Base-by-base conservation (phyloP, 139 green algal species). In the Chlorella vulgaris region DNA sequence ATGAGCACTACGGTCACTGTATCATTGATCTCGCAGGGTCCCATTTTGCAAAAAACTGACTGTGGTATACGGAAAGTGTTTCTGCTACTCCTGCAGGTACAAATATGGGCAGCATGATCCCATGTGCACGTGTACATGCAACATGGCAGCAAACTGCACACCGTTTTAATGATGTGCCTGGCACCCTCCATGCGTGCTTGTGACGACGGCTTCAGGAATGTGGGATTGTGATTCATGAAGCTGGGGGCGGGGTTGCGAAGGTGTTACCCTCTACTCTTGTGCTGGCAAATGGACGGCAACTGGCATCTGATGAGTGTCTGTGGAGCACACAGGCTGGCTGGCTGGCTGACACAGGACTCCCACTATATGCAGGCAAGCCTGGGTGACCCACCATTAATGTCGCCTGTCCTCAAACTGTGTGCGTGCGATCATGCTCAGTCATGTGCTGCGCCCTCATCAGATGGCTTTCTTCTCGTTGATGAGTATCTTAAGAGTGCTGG, bases 271-370 rank as follows among this genome's bases (percentile, higher is more conserved):
- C 82, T 0, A 28, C 22, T 24, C 75, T 98, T n/a, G 8, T 74
- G 0, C 66, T 93, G 28, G 50, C 35, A 3, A 80, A 84, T 21
- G 93, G 92, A 0, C 29, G 7, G 4, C 18, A 47, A 2, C 15
- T 89, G 2, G 4, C 50, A 28, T 97, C 95, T 86, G 93, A 98
- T 76, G 93, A 96, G 71, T 96, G 91, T 76, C 80, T 98, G 26
- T 99, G 96, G 96, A 98, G 94, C 91, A 99, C 96, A 31, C 88
- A 96, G 69, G 95, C 92, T 7, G 5, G 65, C 22, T 99, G 95
- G 95, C 82, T 98, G 39, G 69, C 63, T 0, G 66, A 81, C 3
- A 93, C 87, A 40, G 76, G 84, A 7, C 53, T 88, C 7, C 80
- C 70, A 7, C 33, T 40, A 29, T 75, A 88, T 63, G 35, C 53